These are phyloP conservation scores for Trichosanthes cucumerina DNA, from an alignment of 306 rosid genomes.

Conservation along the genomic window DNA sequence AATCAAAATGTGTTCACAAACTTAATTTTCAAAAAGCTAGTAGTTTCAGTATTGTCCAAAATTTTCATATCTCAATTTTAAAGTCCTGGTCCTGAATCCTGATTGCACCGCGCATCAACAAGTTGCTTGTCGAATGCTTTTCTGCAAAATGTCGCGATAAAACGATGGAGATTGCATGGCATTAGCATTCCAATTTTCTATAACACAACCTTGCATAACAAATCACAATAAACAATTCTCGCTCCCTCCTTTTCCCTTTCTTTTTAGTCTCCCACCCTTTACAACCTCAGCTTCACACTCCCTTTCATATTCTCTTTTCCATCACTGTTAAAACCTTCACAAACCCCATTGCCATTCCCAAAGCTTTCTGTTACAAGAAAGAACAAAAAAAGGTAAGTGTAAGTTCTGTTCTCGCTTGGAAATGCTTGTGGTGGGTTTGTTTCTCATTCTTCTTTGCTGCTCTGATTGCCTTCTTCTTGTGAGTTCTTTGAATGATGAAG, in stretches of 20 bases:
- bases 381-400: background rate
- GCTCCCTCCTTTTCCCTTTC: background rate
- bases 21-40: no score
- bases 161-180: background rate
- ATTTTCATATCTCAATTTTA: no score
- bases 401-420: slow-evolving; percentile 17
- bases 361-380: background rate
- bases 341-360: slow-evolving; percentile 22
- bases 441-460: slow-evolving; percentile 29
- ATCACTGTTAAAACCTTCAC: background rate
- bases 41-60: no score
- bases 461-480: slow-evolving; percentile 24
- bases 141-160: background rate
- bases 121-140: background rate
- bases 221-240: background rate
- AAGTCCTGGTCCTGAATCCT: no score
- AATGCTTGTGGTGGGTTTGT: slow-evolving; percentile 35
- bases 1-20: no score
- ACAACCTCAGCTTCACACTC: background rate
- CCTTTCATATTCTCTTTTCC: background rate
- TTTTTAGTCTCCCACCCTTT: background rate
- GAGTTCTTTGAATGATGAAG: slow-evolving; percentile 65
- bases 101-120: background rate
- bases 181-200: background rate
- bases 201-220: background rate